Evolutionary conservation across 139 green algal species (phyloP).

Genomic region (Coelastrella sp.): DNA sequence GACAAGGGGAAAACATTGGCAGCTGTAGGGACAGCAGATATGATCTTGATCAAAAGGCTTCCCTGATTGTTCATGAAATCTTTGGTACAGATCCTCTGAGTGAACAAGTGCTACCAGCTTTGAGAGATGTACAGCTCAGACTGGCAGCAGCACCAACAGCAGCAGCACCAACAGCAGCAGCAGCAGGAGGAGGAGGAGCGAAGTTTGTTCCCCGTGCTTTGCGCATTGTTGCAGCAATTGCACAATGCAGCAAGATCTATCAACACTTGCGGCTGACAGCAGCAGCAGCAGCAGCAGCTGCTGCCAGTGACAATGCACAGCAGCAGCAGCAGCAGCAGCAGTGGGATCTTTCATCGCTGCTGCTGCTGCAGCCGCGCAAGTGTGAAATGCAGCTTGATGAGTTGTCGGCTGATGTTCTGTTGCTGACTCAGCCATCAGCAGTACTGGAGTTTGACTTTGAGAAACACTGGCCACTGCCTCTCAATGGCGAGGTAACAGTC

Average conservation of each 20-base stretch:
- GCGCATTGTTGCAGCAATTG: neutral
- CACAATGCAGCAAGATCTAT: neutral
- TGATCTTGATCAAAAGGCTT: neutral
- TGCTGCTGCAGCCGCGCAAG: slow-evolving; percentile 20
- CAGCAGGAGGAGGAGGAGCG: slow-evolving; percentile 26
- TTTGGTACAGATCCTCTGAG: slow-evolving; percentile 60
- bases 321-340: slow-evolving; percentile 32
- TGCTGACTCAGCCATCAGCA: slow-evolving; percentile 27
- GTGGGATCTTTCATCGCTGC: slow-evolving; percentile 38
- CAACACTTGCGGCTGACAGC: neutral
- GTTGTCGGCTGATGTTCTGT: neutral
- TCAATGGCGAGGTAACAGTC: slow-evolving; percentile 15
- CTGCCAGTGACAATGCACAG: neutral
- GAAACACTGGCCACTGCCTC: neutral
- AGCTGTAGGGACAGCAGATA: neutral
- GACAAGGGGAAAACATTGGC: neutral
- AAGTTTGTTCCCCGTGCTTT: neutral
- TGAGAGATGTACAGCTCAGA: slow-evolving; percentile 52
- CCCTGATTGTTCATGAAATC: slow-evolving; percentile 58
- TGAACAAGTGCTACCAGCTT: slow-evolving; percentile 57
- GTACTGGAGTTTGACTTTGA: slow-evolving; percentile 46
- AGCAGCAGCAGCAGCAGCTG: neutral
- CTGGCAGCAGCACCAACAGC: neutral
- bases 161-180: slow-evolving; percentile 42
- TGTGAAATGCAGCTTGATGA: slow-evolving; percentile 34